Evolutionary conservation across 305 asterid genomes (phyloP), one percentile per base, ranked within the genome.

Genomic region (Ajuga reptans): DNA sequence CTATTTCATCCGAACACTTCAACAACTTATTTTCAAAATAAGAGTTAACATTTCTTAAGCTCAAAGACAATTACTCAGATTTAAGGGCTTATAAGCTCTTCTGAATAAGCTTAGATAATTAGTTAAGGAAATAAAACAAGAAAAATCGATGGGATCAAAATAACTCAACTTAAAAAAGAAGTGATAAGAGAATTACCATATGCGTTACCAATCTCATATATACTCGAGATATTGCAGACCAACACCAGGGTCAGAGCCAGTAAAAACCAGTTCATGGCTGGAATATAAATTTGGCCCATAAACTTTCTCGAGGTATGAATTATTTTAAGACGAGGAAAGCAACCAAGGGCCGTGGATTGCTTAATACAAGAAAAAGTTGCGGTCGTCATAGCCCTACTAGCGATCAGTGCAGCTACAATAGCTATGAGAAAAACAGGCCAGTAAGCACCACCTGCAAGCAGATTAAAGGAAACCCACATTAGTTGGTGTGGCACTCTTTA

Each of bases 271-370:
- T 94, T 94, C 96, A 94, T 89, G 82, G 81, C 95, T 41, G 99
- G 99, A 74, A 94, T 94, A 66, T 94, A 94, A 69, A 94, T 94
- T 77, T 94, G 99, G 68, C 98, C 99, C 99, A 89, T 91, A 85
- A 94, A 91, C 63, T 91, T 94, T 71, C 95, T 88, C 15, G 99
- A 94, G 63, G 99, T 94, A 75, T 94, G 99, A 68, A 94, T 75
- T 64, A 94, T 91, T 84, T 94, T 94, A 45, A 94, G 96, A 75
- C 99, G 97, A 72, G 99, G 99, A 79, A 94, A 94, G 80, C 99
- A 94, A 64, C 99, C 99, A 43, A 94, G 97, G 6, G 97, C 93
- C 36, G 89, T 84, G 72, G 99, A 91, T 73, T 94, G 96, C 68
- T 94, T 94, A 42, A 94, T 86, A 80, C 99, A 94, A 53, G 99